Conservation (phyloP, 495 filamentous ascomycete species). For the Aeminium ludgeri region DNA sequence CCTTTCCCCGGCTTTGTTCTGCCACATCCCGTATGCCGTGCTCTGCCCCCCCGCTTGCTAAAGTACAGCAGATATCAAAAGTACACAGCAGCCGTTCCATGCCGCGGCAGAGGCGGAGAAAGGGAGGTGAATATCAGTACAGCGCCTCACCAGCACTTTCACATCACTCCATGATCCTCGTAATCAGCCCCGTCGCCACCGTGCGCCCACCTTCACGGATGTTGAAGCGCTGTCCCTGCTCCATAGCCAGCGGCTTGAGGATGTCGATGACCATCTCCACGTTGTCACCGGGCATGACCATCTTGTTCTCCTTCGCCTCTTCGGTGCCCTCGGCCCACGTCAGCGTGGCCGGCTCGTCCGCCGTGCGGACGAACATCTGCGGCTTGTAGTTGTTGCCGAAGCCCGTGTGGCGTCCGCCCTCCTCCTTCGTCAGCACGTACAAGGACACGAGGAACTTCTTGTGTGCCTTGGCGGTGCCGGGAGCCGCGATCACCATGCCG, state of each 20-base stretch:
- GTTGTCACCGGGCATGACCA: constrained; percentile 97
- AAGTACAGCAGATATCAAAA: too few relatives aligned
- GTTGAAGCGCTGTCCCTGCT: constrained; percentile 85
- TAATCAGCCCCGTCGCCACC: constrained; percentile 82
- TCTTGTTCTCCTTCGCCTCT: constrained; percentile 41
- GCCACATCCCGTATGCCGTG: too few relatives aligned
- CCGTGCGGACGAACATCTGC: constrained; percentile 87
- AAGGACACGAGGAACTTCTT: constrained; percentile 83
- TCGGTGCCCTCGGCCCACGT: constrained; percentile 63
- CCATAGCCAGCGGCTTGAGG: constrained; percentile 65
- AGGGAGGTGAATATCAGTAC: too few relatives aligned
- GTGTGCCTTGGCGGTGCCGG: constrained; percentile 62
- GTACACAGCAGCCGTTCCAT: too few relatives aligned
- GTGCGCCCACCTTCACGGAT: constrained; percentile 90
- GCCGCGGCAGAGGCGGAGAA: too few relatives aligned
- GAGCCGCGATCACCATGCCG: constrained; percentile 80
- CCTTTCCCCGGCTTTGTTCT: too few relatives aligned
- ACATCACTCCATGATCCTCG: constrained; percentile 55
- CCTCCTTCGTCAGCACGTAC: constrained; percentile 94
- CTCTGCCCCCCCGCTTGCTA: too few relatives aligned
- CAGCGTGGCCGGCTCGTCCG: constrained; percentile 71
- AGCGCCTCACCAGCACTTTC: neutral
- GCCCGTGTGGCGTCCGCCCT: constrained; percentile 87
- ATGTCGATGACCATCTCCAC: constrained; percentile 83
- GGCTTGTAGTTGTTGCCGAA: constrained; percentile 90